Percentiles rank a stretch among this genome's conserved stretches.
phyloP scores from a whole-genome alignment of 345 rosid genomes.

The Syzygium jambos region DNA sequence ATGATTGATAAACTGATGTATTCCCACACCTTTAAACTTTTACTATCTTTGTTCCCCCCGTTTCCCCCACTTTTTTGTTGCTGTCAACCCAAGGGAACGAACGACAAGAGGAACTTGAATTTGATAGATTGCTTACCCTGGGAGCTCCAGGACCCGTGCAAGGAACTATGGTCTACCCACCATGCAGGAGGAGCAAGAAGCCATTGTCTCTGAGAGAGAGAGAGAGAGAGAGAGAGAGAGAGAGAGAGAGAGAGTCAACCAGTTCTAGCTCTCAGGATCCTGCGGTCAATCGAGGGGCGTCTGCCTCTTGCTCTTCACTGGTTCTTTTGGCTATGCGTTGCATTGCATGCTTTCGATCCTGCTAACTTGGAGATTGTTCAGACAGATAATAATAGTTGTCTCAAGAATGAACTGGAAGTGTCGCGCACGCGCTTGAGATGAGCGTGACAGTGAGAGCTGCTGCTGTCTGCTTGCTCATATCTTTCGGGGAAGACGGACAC shows the following conservation, averaged over 20 bases:
- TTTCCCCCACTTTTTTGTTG: background rate
- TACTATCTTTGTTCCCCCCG: background rate
- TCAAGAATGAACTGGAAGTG: background rate
- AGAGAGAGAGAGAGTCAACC: background rate
- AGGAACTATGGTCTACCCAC: background rate
- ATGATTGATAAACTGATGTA: background rate
- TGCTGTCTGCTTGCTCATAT: background rate
- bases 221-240: background rate
- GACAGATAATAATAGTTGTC: background rate
- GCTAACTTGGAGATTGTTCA: background rate
- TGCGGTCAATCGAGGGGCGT: background rate
- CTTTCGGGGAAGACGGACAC: background rate
- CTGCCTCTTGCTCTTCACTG: background rate
- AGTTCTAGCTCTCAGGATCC: background rate
- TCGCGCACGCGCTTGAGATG: background rate
- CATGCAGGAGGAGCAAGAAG: background rate
- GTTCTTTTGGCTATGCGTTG: background rate
- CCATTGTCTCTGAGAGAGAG: background rate
- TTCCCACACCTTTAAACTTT: background rate
- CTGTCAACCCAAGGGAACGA: background rate
- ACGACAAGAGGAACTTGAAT: background rate
- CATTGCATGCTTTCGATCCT: background rate
- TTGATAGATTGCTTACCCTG: background rate
- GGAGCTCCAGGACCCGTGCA: background rate
- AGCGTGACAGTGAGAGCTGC: background rate